These are phyloP conservation scores for Wickerhamiella azymoides DNA, from an alignment of 805 yeast species.

Conservation along the genomic window DNA sequence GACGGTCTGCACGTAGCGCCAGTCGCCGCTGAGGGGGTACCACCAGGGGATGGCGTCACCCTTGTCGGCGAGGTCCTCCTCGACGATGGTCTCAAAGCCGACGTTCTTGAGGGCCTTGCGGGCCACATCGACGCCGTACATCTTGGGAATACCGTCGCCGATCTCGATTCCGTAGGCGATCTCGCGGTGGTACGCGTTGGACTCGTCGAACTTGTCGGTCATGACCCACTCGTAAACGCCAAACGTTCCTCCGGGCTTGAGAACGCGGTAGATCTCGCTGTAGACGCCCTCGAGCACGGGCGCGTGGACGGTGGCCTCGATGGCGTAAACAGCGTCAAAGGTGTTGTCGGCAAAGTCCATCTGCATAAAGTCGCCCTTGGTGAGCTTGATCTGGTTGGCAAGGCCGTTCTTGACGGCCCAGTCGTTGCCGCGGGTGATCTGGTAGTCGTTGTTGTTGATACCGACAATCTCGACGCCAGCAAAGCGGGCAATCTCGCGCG, in stretches of 20 bases:
- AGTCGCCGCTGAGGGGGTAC: slow-evolving; percentile 90
- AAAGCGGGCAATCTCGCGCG: slow-evolving; percentile 87
- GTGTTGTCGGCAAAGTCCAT: slow-evolving; percentile 87
- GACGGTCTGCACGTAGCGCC: slow-evolving; percentile 69
- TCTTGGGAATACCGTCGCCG: slow-evolving; percentile 98
- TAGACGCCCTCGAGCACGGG: slow-evolving; percentile 94
- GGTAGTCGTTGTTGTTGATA: slow-evolving; percentile 88
- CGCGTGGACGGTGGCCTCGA: slow-evolving; percentile 97
- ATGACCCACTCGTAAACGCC: slow-evolving; percentile 99
- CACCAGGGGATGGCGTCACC: slow-evolving; percentile 92
- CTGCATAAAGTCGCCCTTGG: slow-evolving; percentile 98
- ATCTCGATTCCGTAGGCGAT: slow-evolving; percentile 95
- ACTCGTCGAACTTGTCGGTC: slow-evolving; percentile 86
- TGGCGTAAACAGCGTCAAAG: slow-evolving; percentile 94
- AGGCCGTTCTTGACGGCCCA: slow-evolving; percentile 57
- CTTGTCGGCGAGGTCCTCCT: slow-evolving; percentile 68
- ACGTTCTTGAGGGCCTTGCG: slow-evolving; percentile 70
- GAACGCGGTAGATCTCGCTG: slow-evolving; percentile 81
- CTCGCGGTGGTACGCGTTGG: slow-evolving; percentile 76
- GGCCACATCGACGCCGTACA: slow-evolving; percentile 79
- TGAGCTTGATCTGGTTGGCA: slow-evolving; percentile 63
- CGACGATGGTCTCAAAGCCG: slow-evolving; percentile 70
- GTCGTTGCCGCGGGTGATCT: slow-evolving; percentile 78
- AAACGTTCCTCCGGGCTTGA: slow-evolving; percentile 94
- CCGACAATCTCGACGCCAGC: slow-evolving; percentile 81